Conservation (phyloP, 805 yeast genomes). For the Lipomyces orientalis region DNA sequence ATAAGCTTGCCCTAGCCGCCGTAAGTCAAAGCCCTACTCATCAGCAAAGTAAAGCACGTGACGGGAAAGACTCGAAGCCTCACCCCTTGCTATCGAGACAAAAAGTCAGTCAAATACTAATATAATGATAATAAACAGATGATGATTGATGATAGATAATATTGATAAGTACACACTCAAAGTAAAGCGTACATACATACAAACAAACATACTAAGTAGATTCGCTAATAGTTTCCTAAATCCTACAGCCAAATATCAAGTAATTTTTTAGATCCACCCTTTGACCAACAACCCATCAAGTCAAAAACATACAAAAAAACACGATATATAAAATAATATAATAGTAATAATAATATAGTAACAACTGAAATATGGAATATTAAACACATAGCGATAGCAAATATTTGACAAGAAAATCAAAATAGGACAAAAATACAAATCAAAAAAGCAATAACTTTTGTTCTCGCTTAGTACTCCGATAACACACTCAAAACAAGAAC, state of each 20-base stretch:
- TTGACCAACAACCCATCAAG: not conserved
- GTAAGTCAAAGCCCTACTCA: too few species aligned
- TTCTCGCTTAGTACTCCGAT: conserved; percentile 5
- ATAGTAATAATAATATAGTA: conserved; percentile 1
- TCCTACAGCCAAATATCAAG: not conserved
- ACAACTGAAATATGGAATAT: not conserved
- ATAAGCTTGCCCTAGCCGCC: too few species aligned
- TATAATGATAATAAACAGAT: not conserved
- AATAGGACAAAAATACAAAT: not conserved
- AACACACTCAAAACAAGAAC: conserved; percentile 3
- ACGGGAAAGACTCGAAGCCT: too few species aligned
- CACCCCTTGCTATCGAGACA: too few species aligned
- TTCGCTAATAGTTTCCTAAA: not conserved
- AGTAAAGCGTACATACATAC: not conserved
- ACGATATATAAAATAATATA: not conserved
- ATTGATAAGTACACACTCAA: not conserved
- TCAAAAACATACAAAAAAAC: not conserved
- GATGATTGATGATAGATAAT: not conserved
- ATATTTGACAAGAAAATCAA: not conserved
- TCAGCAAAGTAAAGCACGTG: too few species aligned
- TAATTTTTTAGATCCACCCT: not conserved
- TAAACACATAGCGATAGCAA: not conserved
- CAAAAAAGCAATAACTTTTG: conserved; percentile 5
- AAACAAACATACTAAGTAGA: not conserved
- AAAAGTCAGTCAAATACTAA: not conserved